Base-by-base conservation (phyloP, 1,284 basidiomycete species). In the Anthracocystis panici-leucophaei region DNA sequence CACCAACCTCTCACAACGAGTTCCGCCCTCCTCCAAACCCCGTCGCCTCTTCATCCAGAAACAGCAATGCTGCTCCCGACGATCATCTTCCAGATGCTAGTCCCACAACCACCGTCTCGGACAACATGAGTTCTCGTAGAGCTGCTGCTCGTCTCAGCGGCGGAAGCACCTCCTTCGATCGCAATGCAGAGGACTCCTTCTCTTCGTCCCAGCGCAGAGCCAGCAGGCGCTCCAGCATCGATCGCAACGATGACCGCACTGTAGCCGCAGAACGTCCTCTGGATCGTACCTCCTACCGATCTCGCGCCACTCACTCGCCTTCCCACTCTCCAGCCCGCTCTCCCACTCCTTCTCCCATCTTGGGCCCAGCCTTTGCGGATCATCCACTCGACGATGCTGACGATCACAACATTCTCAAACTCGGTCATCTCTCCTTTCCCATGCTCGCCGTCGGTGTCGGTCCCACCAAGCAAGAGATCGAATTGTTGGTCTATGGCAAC, bases 331-430 rank as follows among this genome's bases (percentile, higher is more conserved):
- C 65, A 0, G 60, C 46, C 16, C 65, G 77, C 49, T 79, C 80
- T n/a, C 74, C 72, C 40, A 83, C 81, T 6, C 82, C 81, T 12
- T 81, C 80, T 18, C 82, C 82, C 38, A 79, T 82, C 31, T 65
- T 83, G 23, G 82, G 82, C 4, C 57, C 68, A 21, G 61, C 63
- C 40, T 72, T 69, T 54, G 65, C 65, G 5, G 46, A 50, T 31
- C 63, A 46, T 16, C 57, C 53, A 3, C 53, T 50, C 16, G 53
- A 66, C 41, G 48, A 66, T 27, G 49, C 45, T 21, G 54, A 57
- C 40, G 59, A 69, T 33, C 64, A 59, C 31, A 52, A 65, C 35
- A 9, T 59, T 40, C 59, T 66, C 69, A 62, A 72, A 25, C 59
- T 65, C 9, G 81, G 82, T 14, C 82, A 81, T 42, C 75, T 82